These are phyloP conservation scores for Eucalyptus pumila DNA, from an alignment of 345 rosid species.

Conservation along the genomic window DNA sequence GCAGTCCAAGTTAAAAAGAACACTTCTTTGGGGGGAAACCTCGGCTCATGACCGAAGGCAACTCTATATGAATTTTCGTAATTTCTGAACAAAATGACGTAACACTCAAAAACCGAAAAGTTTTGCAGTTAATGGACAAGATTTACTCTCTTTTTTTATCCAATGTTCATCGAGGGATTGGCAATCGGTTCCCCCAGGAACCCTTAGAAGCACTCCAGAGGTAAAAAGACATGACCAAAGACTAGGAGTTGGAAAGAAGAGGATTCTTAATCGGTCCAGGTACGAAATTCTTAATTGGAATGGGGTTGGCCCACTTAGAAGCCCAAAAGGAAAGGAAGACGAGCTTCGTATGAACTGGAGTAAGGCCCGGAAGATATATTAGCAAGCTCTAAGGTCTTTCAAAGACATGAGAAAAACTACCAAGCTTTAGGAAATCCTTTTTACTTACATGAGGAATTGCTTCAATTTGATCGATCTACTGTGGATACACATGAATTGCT, in stretches of 20 bases:
- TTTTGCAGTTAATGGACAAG: background rate
- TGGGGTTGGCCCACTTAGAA: background rate
- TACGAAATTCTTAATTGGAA: background rate
- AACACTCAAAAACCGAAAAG: background rate
- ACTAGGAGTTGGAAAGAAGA: background rate
- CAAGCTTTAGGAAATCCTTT: background rate
- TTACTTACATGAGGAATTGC: background rate
- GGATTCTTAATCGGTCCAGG: background rate
- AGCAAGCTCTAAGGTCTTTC: background rate
- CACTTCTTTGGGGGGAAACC: background rate
- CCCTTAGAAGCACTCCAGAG: background rate
- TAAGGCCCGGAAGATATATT: background rate
- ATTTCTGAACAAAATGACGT: background rate
- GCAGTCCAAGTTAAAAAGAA: background rate
- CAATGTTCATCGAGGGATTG: background rate
- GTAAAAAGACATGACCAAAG: background rate
- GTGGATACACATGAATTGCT: background rate
- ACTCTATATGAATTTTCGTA: background rate
- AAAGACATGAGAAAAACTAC: background rate
- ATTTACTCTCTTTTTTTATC: background rate
- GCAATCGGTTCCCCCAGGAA: background rate
- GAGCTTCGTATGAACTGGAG: background rate
- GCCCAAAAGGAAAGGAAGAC: background rate
- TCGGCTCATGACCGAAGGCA: rapidly evolving
- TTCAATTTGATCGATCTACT: background rate